These are phyloP conservation scores for Cyberlindnera nakhonratchasimensis DNA, from an alignment of 805 yeast genomes.

Conservation along the genomic window DNA sequence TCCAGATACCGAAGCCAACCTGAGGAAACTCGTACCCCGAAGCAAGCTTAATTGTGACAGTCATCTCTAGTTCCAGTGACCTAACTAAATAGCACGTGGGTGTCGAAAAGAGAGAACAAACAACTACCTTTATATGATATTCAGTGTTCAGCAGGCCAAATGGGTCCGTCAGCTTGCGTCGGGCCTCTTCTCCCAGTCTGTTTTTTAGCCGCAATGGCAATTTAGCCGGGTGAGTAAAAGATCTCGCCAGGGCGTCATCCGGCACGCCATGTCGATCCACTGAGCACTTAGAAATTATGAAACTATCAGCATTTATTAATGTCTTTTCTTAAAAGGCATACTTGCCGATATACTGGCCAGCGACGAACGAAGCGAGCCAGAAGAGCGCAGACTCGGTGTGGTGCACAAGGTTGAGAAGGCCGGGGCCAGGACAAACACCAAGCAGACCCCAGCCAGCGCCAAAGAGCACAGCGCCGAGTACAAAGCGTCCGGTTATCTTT, in stretches of 20 bases:
- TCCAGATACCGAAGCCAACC: slow-evolving; percentile 24
- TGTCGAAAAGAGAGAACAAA: too few relatives aligned
- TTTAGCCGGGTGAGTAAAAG: too few relatives aligned
- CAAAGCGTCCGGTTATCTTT: slow-evolving; percentile 29
- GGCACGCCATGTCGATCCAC: too few relatives aligned
- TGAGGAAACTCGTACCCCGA: slow-evolving; percentile 22
- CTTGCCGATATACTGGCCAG: slow-evolving; percentile 12
- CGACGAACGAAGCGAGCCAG: slow-evolving; percentile 17
- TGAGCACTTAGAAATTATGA: too few relatives aligned
- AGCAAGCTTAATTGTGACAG: slow-evolving; percentile 13
- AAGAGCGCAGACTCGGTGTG: slow-evolving; percentile 1
- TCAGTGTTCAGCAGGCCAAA: too few relatives aligned
- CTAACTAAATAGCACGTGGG: neutral
- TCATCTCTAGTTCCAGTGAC: neutral
- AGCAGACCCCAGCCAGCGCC: slow-evolving; percentile 53
- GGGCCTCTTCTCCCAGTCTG: too few relatives aligned
- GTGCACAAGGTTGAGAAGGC: slow-evolving; percentile 29
- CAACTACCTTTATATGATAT: too few relatives aligned
- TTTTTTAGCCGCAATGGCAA: too few relatives aligned
- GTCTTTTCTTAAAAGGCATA: too few relatives aligned
- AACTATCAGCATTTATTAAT: too few relatives aligned
- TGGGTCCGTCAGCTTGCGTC: too few relatives aligned
- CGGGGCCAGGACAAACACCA: slow-evolving; percentile 57
- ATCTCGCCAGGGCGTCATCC: too few relatives aligned
- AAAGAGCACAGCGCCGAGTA: slow-evolving; percentile 42